These are phyloP conservation scores for Aspergillus ochraceoroseus DNA, from an alignment of 2,329 filamentous ascomycete genomes.

Conservation along the genomic window DNA sequence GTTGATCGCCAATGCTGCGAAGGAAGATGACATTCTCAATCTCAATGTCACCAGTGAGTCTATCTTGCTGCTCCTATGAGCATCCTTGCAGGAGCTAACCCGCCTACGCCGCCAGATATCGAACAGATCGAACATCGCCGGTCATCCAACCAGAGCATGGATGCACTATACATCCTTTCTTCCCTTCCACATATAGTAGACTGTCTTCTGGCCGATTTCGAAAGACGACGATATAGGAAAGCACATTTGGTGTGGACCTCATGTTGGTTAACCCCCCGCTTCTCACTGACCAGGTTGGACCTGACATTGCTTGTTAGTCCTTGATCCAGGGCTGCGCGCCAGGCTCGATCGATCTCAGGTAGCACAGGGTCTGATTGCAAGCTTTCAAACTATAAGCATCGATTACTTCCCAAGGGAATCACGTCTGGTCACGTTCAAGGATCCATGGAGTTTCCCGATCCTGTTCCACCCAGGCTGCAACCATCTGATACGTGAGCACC, in stretches of 20 bases:
- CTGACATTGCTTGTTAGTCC: conserved; percentile 46
- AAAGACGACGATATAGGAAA: conserved; percentile 72
- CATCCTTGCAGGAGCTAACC: conserved; percentile 14
- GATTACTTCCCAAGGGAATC: conserved; percentile 90
- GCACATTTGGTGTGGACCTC: conserved; percentile 82
- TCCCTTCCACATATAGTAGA: conserved; percentile 85
- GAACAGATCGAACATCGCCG: conserved; percentile 87
- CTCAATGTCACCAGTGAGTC: conserved; percentile 86
- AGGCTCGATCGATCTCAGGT: conserved; percentile 67
- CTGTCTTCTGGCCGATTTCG: conserved; percentile 87
- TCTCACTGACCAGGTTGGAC: neutral
- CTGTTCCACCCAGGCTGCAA: conserved; percentile 91
- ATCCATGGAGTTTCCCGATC: conserved; percentile 92
- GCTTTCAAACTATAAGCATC: conserved; percentile 75
- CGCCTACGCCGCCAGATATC: conserved; percentile 61
- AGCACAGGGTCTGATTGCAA: conserved; percentile 68
- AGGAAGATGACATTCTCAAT: conserved; percentile 95
- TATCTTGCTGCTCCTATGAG: neutral
- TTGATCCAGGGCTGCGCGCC: conserved; percentile 65
- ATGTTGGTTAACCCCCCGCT: conserved; percentile 42
- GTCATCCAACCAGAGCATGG: conserved; percentile 79
- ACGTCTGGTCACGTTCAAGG: conserved; percentile 82
- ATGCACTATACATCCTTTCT: conserved; percentile 88
- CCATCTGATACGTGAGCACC: conserved; percentile 71
- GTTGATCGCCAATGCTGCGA: conserved; percentile 83